A percentile compares a stretch with the other conserved stretches of the same genome.
Evolutionary conservation across 2,329 filamentous ascomycete species (phyloP).

Genomic region (Ophiocordyceps camponoti-saundersi): DNA sequence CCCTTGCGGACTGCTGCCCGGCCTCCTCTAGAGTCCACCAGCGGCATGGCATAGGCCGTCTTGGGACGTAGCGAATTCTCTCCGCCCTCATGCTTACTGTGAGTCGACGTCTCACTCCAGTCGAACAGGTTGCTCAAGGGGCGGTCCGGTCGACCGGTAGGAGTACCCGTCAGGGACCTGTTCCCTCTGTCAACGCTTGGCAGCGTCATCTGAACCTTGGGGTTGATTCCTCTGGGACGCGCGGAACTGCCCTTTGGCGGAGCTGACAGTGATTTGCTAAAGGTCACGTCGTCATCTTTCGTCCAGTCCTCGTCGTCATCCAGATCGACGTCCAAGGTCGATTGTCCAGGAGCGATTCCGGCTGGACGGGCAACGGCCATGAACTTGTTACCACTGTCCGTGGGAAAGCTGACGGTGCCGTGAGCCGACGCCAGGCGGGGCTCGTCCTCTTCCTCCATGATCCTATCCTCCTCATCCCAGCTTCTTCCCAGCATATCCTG

Average conservation of each 20-base stretch:
- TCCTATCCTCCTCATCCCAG: slow-evolving; percentile 37
- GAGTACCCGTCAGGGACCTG: slow-evolving; percentile 7
- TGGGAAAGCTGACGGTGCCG: slow-evolving; percentile 5
- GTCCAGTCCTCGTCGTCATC: slow-evolving; percentile 50
- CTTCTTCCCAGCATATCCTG: slow-evolving; percentile 39
- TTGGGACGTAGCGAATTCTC: slow-evolving; percentile 47
- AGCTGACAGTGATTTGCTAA: slow-evolving; percentile 41
- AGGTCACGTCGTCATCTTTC: slow-evolving; percentile 31
- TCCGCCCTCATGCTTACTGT: slow-evolving; percentile 43
- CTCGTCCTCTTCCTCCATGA: slow-evolving; percentile 49
- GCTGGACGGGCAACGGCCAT: slow-evolving; percentile 10
- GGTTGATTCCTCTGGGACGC: slow-evolving; percentile 34
- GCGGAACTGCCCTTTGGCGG: slow-evolving; percentile 32
- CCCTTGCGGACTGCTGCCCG: slow-evolving; percentile 49
- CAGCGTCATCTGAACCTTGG: slow-evolving; percentile 36
- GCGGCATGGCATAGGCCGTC: slow-evolving; percentile 63
- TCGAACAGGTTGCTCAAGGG: slow-evolving; percentile 59
- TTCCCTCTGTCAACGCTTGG: slow-evolving; percentile 32
- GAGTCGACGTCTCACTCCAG: slow-evolving; percentile 51
- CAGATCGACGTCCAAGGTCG: slow-evolving; percentile 44
- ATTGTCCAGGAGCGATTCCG: slow-evolving; percentile 24
- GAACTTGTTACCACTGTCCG: not conserved
- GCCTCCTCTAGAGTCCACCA: slow-evolving; percentile 52
- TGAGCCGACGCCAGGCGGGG: slow-evolving; percentile 32
- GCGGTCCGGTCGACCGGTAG: slow-evolving; percentile 20